A percentile compares a stretch with the other conserved stretches of the same genome.
Evolutionary conservation across 2,329 filamentous ascomycete genomes (phyloP).

Genomic region (Fusarium guadeloupense): DNA sequence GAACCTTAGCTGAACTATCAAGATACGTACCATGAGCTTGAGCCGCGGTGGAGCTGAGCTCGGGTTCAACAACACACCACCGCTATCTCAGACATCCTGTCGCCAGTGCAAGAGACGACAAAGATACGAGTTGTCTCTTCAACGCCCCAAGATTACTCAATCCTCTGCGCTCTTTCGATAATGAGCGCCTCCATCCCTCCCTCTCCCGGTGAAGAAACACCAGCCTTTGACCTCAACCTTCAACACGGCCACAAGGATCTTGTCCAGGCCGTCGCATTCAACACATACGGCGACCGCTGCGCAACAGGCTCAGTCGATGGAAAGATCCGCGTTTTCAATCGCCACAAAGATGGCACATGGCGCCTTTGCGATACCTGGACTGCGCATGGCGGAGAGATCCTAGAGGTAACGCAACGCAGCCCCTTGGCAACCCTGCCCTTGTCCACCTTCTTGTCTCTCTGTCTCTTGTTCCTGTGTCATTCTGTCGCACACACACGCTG

Average conservation of each 20-base stretch:
- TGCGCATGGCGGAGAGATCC: conserved; percentile 88
- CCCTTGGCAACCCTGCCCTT: conserved; percentile 34
- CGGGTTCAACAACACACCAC: conserved; percentile 40
- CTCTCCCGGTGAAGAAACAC: conserved; percentile 56
- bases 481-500: conserved; percentile 27
- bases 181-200: conserved; percentile 48
- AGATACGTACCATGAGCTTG: conserved; percentile 28
- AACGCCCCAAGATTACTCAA: neutral
- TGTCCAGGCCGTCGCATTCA: conserved; percentile 87
- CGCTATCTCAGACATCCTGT: conserved; percentile 16
- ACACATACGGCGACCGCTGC: conserved; percentile 90
- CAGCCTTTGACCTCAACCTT: conserved; percentile 67
- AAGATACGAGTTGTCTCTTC: neutral
- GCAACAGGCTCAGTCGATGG: conserved; percentile 93
- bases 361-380: conserved; percentile 86
- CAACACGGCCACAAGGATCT: conserved; percentile 81
- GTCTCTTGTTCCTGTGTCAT: conserved; percentile 20
- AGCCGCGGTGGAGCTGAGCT: conserved; percentile 36
- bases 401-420: conserved; percentile 73
- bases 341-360: conserved; percentile 81
- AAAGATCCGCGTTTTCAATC: conserved; percentile 90
- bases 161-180: neutral
- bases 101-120: neutral
- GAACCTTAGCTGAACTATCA: conserved; percentile 29
- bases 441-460: conserved; percentile 1